Evolutionary conservation across 2,329 filamentous ascomycete genomes (phyloP).

Genomic region (Botrytis hyacinthi): DNA sequence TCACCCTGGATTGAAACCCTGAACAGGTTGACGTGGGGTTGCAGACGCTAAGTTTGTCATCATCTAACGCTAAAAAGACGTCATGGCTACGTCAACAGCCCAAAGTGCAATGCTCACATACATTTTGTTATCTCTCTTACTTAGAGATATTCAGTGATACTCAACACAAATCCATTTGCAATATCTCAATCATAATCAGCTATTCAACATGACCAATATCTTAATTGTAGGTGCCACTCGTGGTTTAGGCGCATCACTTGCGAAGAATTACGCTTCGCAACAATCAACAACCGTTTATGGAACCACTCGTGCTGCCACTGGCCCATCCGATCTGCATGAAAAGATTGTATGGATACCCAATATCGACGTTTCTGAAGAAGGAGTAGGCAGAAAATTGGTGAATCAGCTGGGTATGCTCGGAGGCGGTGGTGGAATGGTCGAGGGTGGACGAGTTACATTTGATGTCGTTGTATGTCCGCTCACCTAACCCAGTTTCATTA

Average conservation of each 20-base stretch:
- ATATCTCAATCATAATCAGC: background rate
- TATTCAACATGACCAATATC: constrained; percentile 36
- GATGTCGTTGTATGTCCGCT: constrained; percentile 46
- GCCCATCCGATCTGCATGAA: constrained; percentile 43
- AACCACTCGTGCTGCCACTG: constrained; percentile 52
- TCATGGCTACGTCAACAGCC: background rate
- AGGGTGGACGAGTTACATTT: constrained; percentile 40
- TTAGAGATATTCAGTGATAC: background rate
- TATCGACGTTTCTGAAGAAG: constrained; percentile 53
- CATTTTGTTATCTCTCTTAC: background rate
- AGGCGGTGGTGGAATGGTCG: constrained; percentile 32
- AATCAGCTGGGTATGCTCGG: constrained; percentile 42
- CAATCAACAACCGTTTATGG: constrained; percentile 53
- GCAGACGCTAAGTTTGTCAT: constrained; percentile 1
- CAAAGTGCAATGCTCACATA: background rate
- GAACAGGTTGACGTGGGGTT: background rate
- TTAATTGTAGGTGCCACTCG: constrained; percentile 67
- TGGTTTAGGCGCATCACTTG: constrained; percentile 63
- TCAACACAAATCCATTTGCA: background rate
- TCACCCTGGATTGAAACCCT: background rate
- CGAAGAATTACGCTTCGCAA: constrained; percentile 54
- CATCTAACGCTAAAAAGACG: background rate
- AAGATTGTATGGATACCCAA: constrained; percentile 56
- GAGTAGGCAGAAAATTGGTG: constrained; percentile 49
- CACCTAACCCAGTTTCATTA: background rate